phyloP scores from a whole-genome alignment of 2,329 filamentous ascomycete genomes.

The Dichotomopilus funicola region DNA sequence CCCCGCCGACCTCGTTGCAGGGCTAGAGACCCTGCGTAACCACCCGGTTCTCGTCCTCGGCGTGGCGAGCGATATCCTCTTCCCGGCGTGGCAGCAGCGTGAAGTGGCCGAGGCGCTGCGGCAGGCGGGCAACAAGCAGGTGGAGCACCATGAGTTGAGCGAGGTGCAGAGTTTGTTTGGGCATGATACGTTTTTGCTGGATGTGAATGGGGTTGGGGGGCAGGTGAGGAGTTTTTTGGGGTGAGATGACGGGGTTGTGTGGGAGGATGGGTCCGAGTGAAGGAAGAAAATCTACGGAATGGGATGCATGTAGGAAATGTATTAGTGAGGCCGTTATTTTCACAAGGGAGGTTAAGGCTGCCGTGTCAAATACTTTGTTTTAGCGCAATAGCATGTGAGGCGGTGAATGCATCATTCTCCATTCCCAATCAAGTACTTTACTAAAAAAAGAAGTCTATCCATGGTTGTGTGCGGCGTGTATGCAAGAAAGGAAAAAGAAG shows the following conservation, averaged over 20 bases:
- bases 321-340: no score
- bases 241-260: conserved; percentile 29
- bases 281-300: not conserved
- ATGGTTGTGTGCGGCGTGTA: no score
- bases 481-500: no score
- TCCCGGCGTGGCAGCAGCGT: conserved; percentile 95
- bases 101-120: conserved; percentile 83
- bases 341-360: no score
- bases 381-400: no score
- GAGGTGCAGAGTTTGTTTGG: conserved; percentile 94
- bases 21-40: conserved; percentile 63
- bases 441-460: no score
- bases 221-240: conserved; percentile 72
- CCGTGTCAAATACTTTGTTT: no score
- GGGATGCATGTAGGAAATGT: not conserved
- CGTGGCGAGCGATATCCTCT: conserved; percentile 91
- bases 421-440: no score
- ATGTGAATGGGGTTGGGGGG: conserved; percentile 86
- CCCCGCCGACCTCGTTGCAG: conserved; percentile 72
- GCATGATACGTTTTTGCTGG: conserved; percentile 91
- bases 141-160: conserved; percentile 84
- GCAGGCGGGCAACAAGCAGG: conserved; percentile 68
- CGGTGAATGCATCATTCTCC: no score
- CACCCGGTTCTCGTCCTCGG: conserved; percentile 85
- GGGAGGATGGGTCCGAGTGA: not conserved